Conservation (phyloP, 2,329 filamentous ascomycete genomes). For the Plectosphaerella plurivora region DNA sequence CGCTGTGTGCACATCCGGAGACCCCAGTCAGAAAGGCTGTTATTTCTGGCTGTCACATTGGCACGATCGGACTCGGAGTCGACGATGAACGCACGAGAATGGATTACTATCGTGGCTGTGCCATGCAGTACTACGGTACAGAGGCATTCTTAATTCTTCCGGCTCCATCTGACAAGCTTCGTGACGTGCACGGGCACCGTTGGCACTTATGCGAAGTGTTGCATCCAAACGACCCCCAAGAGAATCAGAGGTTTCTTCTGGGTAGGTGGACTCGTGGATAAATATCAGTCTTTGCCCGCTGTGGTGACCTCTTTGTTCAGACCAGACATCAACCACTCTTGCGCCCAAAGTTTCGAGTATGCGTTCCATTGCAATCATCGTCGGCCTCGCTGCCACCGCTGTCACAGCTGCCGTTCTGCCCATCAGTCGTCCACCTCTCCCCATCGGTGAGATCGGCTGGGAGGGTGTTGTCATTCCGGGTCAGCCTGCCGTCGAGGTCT, state of each 20-base stretch:
- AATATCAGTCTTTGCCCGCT: not conserved
- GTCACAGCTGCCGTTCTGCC: not conserved
- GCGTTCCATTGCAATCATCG: not conserved
- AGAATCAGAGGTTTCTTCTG: not conserved
- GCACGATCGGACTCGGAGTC: not conserved
- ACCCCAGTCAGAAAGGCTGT: not conserved
- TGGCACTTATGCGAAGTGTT: not conserved
- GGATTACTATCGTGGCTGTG: not conserved
- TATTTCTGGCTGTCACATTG: not conserved
- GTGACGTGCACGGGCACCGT: not conserved
- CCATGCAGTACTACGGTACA: not conserved
- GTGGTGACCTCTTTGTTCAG: not conserved
- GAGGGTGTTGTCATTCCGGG: not conserved
- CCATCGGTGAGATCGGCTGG: not conserved
- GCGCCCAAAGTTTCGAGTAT: not conserved
- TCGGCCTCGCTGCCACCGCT: not conserved
- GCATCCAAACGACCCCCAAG: not conserved
- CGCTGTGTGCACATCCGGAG: not conserved
- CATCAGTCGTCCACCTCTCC: not conserved
- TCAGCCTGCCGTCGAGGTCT: not conserved
- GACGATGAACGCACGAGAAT: not conserved
- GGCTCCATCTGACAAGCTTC: not conserved
- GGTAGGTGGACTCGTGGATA: not conserved
- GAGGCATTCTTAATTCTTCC: not conserved
- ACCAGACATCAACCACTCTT: not conserved